Evolutionary conservation across 169 alveolate genomes (phyloP).

Genomic region (Plasmodium falciparum): DNA sequence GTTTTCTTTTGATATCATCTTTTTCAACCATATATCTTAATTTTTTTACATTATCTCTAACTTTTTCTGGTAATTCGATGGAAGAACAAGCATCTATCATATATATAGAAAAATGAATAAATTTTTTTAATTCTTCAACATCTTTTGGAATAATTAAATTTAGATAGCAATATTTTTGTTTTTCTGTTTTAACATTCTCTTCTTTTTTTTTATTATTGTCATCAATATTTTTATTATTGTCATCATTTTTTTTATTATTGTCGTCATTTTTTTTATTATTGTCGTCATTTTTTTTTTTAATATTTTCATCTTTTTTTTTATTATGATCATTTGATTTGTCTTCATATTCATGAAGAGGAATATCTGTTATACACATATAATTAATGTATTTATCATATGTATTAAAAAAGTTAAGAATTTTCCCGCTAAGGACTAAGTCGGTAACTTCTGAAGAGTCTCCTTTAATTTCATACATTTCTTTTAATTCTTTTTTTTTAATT

Average conservation of each 20-base stretch:
- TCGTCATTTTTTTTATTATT: neutral
- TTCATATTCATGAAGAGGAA: slow-evolving; percentile 41
- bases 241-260: neutral
- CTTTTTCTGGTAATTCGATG: slow-evolving; percentile 47
- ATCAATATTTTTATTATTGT: neutral
- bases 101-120: slow-evolving; percentile 47
- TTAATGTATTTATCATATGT: slow-evolving; percentile 53
- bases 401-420: slow-evolving; percentile 44
- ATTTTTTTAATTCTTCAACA: slow-evolving; percentile 31
- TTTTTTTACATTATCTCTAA: slow-evolving; percentile 70
- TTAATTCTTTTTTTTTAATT: slow-evolving; percentile 44
- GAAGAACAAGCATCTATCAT: slow-evolving; percentile 75
- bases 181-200: slow-evolving; percentile 16
- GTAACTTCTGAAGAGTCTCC: slow-evolving; percentile 68
- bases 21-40: slow-evolving; percentile 68
- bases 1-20: slow-evolving; percentile 45
- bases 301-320: neutral
- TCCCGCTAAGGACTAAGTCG: slow-evolving; percentile 56
- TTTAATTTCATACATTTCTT: slow-evolving; percentile 40
- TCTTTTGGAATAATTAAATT: slow-evolving; percentile 48
- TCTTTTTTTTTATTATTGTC: slow-evolving; percentile 9
- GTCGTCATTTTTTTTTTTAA: neutral
- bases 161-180: slow-evolving; percentile 46
- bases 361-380: slow-evolving; percentile 63
- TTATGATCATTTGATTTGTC: slow-evolving; percentile 3